Percentiles rank a stretch among this genome's conserved stretches.
These are phyloP conservation scores for Catunica adiposa DNA, from an alignment of 2,329 filamentous ascomycete genomes.

Conservation along the genomic window DNA sequence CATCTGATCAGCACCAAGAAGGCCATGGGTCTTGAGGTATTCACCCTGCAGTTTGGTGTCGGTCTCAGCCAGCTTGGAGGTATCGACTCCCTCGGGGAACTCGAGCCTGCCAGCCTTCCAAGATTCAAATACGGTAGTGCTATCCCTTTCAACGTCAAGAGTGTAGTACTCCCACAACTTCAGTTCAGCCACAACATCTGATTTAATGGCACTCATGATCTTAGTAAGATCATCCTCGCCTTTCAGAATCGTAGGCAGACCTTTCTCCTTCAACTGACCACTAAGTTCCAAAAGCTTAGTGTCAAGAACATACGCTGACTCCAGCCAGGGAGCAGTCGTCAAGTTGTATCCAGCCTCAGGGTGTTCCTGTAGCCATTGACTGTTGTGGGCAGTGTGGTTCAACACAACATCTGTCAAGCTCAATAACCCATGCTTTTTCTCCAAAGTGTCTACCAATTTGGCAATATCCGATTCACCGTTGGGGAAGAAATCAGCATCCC, in stretches of 20 bases:
- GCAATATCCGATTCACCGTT: constrained; percentile 69
- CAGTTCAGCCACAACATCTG: constrained; percentile 58
- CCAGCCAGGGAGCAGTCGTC: constrained; percentile 66
- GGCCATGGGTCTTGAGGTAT: constrained; percentile 51
- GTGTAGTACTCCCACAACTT: constrained; percentile 91
- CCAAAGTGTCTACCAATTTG: constrained; percentile 62
- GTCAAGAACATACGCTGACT: constrained; percentile 46
- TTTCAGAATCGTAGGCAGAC: constrained; percentile 59
- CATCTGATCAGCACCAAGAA: constrained; percentile 55
- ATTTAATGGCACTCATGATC: constrained; percentile 74
- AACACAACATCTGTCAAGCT: constrained; percentile 92
- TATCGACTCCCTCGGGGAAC: constrained; percentile 29
- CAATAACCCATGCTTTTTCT: constrained; percentile 67
- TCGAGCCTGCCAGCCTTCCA: constrained; percentile 50
- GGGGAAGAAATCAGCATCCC: constrained; percentile 70
- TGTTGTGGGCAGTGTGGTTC: constrained; percentile 95
- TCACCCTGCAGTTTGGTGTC: constrained; percentile 31
- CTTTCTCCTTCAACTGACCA: constrained; percentile 49
- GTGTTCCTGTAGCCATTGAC: constrained; percentile 82
- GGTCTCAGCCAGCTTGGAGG: constrained; percentile 16
- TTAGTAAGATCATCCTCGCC: constrained; percentile 54
- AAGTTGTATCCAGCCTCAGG: constrained; percentile 93
- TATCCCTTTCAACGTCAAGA: constrained; percentile 59
- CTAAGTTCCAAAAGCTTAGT: constrained; percentile 58
- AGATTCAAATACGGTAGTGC: constrained; percentile 48